Percentiles rank a stretch among this genome's conserved stretches.
phyloP scores from a whole-genome alignment of 805 yeast genomes.

The Starmera caribaea region DNA sequence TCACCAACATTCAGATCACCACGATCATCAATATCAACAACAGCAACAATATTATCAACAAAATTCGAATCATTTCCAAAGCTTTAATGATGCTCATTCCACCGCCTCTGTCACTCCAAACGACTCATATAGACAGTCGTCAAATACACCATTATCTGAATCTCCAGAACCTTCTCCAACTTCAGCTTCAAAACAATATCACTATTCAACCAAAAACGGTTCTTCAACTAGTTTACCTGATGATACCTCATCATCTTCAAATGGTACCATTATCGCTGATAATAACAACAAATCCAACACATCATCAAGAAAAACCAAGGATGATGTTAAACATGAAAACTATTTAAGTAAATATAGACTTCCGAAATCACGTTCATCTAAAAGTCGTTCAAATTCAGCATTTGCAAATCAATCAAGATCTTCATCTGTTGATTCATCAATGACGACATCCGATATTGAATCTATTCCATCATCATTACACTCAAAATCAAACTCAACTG shows the following conservation, averaged over 20 bases:
- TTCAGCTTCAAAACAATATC: background rate
- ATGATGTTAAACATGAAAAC: background rate
- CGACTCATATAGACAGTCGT: background rate
- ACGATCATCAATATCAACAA: background rate
- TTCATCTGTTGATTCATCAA: slow-evolving; percentile 10
- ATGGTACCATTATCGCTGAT: background rate
- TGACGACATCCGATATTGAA: background rate
- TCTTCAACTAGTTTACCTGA: background rate
- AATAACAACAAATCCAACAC: background rate
- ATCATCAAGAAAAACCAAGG: background rate
- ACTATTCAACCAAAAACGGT: background rate
- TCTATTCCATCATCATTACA: background rate
- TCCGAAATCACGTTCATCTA: background rate
- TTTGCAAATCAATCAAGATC: background rate
- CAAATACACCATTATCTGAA: background rate
- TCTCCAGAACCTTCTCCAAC: background rate
- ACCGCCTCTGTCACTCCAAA: background rate
- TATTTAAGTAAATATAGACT: too few species aligned
- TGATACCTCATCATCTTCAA: background rate
- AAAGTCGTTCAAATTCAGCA: background rate
- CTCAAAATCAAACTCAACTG: background rate
- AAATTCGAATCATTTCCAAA: background rate
- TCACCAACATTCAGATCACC: too few species aligned
- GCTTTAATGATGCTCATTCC: background rate
- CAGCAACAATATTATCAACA: background rate